A percentile compares a stretch with the other conserved stretches of the same genome.
Conservation (phyloP, 345 rosid species). For the Sonneratia caseolaris region DNA sequence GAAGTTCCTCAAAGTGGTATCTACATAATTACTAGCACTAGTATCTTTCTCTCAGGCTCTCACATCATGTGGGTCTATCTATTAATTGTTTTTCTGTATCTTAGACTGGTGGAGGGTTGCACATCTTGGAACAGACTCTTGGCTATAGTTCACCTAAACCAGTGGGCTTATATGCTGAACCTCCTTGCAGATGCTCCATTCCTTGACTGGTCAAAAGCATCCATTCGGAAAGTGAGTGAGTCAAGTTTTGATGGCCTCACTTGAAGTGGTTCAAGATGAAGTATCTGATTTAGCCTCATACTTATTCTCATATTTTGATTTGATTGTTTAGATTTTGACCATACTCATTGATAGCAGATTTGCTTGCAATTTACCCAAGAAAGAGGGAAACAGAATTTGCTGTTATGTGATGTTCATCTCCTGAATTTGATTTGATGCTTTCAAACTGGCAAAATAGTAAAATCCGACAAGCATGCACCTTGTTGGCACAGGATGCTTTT, state of each 20-base stretch:
- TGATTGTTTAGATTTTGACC: background rate
- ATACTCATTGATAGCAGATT: background rate
- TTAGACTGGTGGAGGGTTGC: background rate
- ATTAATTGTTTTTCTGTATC: background rate
- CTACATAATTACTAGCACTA: background rate
- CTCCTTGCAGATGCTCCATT: background rate
- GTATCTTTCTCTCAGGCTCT: background rate
- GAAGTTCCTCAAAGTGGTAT: conserved; percentile 24
- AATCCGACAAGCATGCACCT: background rate
- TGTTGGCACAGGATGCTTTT: background rate
- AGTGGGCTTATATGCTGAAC: background rate
- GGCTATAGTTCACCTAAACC: background rate
- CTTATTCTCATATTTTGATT: background rate
- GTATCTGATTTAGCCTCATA: background rate
- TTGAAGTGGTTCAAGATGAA: background rate
- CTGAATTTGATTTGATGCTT: background rate
- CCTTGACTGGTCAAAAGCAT: background rate
- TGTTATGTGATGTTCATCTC: background rate
- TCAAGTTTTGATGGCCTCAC: background rate
- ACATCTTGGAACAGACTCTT: background rate
- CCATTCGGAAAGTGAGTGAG: background rate
- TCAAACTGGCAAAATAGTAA: too few species aligned
- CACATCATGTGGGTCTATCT: too few species aligned
- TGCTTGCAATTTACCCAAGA: background rate
- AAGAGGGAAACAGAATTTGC: background rate